phyloP scores from a whole-genome alignment of 2,329 filamentous ascomycete species.

The Mycogone perniciosa region DNA sequence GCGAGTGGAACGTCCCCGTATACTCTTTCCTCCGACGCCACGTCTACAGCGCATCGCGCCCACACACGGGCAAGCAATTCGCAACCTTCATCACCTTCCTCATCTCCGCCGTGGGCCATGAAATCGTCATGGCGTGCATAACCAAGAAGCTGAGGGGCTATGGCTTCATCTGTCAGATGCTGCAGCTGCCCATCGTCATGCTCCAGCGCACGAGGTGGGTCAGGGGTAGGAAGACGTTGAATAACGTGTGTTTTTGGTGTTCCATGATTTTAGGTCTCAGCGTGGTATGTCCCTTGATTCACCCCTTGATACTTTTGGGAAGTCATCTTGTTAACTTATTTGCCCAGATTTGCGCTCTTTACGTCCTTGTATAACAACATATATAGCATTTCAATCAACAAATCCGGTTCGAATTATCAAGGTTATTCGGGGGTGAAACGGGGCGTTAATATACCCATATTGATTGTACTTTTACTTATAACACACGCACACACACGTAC shows the following conservation, averaged over 20 bases:
- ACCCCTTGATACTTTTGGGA: not conserved
- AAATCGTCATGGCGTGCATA: constrained; percentile 96
- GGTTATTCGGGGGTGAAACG: too few species aligned
- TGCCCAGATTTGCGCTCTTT: constrained; percentile 46
- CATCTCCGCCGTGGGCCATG: constrained; percentile 82
- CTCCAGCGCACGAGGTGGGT: constrained; percentile 77
- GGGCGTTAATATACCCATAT: not conserved
- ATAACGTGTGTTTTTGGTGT: constrained; percentile 87
- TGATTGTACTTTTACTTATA: not conserved
- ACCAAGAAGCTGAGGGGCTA: constrained; percentile 95
- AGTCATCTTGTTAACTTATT: not conserved
- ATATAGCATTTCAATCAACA: not conserved
- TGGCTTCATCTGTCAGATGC: constrained; percentile 91
- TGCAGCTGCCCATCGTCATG: constrained; percentile 91
- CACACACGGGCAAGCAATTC: constrained; percentile 65
- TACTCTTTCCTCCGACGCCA: constrained; percentile 93
- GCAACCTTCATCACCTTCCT: constrained; percentile 90
- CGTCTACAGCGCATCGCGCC: constrained; percentile 79
- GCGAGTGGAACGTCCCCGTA: constrained; percentile 97
- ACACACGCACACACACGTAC: not conserved
- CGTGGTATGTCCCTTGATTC: constrained; percentile 50
- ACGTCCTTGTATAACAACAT: constrained; percentile 39
- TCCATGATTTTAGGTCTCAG: constrained; percentile 84
- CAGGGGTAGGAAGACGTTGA: constrained; percentile 66
- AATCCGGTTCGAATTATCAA: too few species aligned